These are phyloP conservation scores for Penicillium tannophilum DNA, from an alignment of 495 filamentous ascomycete genomes.

Conservation along the genomic window DNA sequence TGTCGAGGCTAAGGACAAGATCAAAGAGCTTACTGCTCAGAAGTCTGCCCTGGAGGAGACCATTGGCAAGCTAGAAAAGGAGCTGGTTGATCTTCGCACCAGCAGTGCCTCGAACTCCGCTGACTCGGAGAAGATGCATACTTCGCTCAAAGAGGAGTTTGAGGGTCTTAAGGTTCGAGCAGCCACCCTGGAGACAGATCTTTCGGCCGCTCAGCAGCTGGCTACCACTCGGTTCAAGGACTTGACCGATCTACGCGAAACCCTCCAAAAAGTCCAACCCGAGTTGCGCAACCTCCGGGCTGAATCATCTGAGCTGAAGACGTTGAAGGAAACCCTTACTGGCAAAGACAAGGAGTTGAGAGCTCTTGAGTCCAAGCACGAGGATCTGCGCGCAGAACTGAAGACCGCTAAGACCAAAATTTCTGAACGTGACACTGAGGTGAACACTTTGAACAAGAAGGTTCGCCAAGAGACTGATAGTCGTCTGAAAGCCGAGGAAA, in stretches of 20 bases:
- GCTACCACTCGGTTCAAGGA: constrained; percentile 88
- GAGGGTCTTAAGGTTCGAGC: constrained; percentile 73
- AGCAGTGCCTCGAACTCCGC: constrained; percentile 50
- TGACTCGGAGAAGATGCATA: constrained; percentile 57
- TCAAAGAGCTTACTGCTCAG: constrained; percentile 66
- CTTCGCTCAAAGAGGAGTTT: constrained; percentile 67
- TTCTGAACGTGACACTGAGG: constrained; percentile 72
- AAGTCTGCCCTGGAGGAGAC: constrained; percentile 63
- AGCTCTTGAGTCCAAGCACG: constrained; percentile 74
- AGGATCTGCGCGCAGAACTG: constrained; percentile 75
- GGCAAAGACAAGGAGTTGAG: constrained; percentile 69
- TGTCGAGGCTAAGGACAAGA: constrained; percentile 77
- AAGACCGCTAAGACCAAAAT: constrained; percentile 66
- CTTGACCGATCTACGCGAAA: constrained; percentile 72
- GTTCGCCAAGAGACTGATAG: constrained; percentile 72
- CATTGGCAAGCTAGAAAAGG: constrained; percentile 64
- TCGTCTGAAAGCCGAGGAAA: constrained; percentile 75
- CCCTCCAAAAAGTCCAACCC: constrained; percentile 81
- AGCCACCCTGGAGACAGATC: constrained; percentile 73
- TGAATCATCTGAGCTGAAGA: constrained; percentile 73
- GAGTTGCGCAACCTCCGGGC: constrained; percentile 75
- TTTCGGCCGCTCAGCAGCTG: constrained; percentile 82
- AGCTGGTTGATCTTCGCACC: constrained; percentile 59
- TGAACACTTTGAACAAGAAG: constrained; percentile 73
- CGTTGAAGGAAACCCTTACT: constrained; percentile 68